Evolutionary conservation across 2,329 filamentous ascomycete species (phyloP).

Genomic region (Diaporthe sp.): DNA sequence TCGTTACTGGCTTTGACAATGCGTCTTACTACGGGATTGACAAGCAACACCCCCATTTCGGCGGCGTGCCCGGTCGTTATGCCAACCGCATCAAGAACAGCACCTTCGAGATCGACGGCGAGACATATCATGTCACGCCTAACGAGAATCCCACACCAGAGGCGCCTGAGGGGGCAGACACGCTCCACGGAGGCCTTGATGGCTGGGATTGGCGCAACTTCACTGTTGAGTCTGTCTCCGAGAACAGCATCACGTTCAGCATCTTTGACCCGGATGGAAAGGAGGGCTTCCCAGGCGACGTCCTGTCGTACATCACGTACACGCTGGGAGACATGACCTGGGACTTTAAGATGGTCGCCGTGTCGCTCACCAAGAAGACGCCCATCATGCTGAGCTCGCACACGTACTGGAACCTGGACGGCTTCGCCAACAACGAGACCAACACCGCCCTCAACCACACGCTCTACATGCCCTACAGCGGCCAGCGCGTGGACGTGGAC

Average conservation of each 20-base stretch:
- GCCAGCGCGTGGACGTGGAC: conserved; percentile 77
- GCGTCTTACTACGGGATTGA: conserved; percentile 78
- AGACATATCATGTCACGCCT: conserved; percentile 68
- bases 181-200: conserved; percentile 77
- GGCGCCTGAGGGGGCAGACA: conserved; percentile 69
- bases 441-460: conserved; percentile 77
- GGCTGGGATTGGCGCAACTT: conserved; percentile 87
- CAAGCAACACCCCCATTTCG: conserved; percentile 77
- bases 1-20: conserved; percentile 83
- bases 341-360: conserved; percentile 80
- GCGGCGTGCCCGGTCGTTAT: conserved; percentile 81
- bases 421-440: conserved; percentile 80
- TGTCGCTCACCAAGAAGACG: conserved; percentile 80
- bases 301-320: conserved; percentile 81
- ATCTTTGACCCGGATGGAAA: conserved; percentile 80
- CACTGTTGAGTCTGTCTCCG: conserved; percentile 77
- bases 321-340: conserved; percentile 75
- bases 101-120: conserved; percentile 77
- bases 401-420: conserved; percentile 88
- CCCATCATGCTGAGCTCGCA: conserved; percentile 84
- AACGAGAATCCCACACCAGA: conserved; percentile 73
- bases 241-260: conserved; percentile 79
- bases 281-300: conserved; percentile 84
- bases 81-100: conserved; percentile 87
- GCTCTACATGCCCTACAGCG: conserved; percentile 79